Evolutionary conservation across 768 basidiomycete genomes (phyloP).

Genomic region (Lactarius vividus): DNA sequence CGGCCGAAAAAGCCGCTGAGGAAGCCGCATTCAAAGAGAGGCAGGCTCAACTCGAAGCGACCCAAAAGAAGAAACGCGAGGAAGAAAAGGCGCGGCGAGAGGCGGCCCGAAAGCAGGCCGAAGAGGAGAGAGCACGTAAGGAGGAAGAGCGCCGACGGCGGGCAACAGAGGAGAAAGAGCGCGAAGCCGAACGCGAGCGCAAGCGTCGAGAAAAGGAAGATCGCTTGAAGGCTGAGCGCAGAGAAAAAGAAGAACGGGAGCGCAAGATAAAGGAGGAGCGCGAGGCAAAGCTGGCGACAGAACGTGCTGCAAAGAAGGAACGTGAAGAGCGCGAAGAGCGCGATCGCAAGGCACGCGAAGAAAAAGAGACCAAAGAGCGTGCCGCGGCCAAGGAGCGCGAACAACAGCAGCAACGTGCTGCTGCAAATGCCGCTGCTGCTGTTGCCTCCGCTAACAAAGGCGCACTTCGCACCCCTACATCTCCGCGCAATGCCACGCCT

Average conservation of each 20-base stretch:
- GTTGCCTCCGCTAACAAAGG: conserved; percentile 40
- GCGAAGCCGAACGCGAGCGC: conserved; percentile 70
- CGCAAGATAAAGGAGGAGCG: conserved; percentile 62
- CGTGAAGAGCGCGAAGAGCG: conserved; percentile 47
- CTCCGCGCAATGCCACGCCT: conserved; percentile 46
- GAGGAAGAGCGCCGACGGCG: conserved; percentile 83
- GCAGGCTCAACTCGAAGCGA: conserved; percentile 76
- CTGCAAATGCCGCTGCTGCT: conserved; percentile 38
- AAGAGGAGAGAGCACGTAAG: conserved; percentile 79
- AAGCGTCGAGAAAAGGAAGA: conserved; percentile 77
- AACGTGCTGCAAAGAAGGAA: conserved; percentile 61
- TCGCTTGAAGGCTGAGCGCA: conserved; percentile 47
- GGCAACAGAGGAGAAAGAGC: conserved; percentile 75
- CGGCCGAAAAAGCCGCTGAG: conserved; percentile 84
- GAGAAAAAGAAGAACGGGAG: conserved; percentile 61
- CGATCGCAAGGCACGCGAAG: conserved; percentile 32
- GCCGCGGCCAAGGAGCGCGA: conserved; percentile 34
- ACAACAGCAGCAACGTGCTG: conserved; percentile 44
- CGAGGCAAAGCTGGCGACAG: conserved; percentile 52
- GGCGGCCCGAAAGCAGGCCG: conserved; percentile 65
- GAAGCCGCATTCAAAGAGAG: conserved; percentile 76
- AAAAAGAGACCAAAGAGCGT: conserved; percentile 44
- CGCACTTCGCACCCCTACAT: conserved; percentile 46
- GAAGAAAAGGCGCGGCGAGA: conserved; percentile 85
- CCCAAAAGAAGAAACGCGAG: conserved; percentile 74